A percentile compares a stretch with the other conserved stretches of the same genome.
Evolutionary conservation across 139 green algal species (phyloP).

Genomic region (Volvox reticuliferus): DNA sequence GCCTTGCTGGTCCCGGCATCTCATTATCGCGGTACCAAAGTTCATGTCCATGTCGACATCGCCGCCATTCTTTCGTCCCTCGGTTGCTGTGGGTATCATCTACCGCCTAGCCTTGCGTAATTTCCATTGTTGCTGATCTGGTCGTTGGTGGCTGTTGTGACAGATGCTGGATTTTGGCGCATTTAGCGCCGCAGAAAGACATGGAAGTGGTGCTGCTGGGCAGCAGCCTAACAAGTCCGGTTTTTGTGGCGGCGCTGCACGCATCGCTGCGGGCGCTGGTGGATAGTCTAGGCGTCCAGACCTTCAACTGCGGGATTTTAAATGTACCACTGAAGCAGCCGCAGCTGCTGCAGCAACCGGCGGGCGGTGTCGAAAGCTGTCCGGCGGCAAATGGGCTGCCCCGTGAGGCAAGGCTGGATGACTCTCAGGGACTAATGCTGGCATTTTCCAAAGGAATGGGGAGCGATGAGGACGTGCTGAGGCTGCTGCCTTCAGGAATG

Average conservation of each 20-base stretch:
- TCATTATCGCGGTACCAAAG: too few relatives aligned
- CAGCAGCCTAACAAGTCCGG: constrained; percentile 52
- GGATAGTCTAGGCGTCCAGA: constrained; percentile 75
- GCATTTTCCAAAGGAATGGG: background rate
- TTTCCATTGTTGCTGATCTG: too few relatives aligned
- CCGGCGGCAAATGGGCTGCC: background rate
- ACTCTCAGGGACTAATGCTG: background rate
- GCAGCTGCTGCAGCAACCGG: background rate
- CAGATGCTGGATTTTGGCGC: constrained; percentile 42
- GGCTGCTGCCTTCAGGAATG: background rate
- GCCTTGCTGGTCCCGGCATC: too few relatives aligned
- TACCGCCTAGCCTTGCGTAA: too few relatives aligned
- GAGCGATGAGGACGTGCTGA: background rate
- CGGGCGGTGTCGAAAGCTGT: background rate
- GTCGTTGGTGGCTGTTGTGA: too few relatives aligned
- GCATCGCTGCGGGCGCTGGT: constrained; percentile 74
- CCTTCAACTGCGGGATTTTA: constrained; percentile 83
- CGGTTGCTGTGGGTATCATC: too few relatives aligned
- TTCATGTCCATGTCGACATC: too few relatives aligned
- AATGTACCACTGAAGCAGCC: constrained; percentile 43
- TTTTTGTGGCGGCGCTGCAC: constrained; percentile 72
- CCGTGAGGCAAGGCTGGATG: background rate
- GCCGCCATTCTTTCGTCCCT: too few relatives aligned
- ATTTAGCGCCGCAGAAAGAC: constrained; percentile 74
- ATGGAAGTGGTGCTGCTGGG: constrained; percentile 67